phyloP scores from a whole-genome alignment of 108 stramenopile species.

The Poteriospumella lacustris region DNA sequence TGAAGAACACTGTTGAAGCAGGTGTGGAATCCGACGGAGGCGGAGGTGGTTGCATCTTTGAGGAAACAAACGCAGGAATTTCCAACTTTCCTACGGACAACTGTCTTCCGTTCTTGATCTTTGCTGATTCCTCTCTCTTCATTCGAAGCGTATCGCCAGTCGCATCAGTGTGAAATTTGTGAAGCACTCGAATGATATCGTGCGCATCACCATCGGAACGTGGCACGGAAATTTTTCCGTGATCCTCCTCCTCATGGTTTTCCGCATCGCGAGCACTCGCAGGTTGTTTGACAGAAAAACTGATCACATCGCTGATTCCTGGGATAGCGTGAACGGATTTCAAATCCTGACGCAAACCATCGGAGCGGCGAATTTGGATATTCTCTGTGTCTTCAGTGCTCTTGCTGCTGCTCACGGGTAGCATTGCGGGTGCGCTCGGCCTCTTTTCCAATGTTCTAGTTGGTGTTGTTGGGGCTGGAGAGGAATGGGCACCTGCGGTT shows the following conservation, averaged over 20 bases:
- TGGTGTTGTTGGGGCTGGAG: no score
- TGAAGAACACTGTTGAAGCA: no score
- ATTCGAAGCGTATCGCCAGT: neutral
- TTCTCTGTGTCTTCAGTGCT: no score
- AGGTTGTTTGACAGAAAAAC: neutral
- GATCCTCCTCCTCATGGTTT: neutral
- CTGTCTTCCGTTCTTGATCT: no score
- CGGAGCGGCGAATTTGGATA: neutral
- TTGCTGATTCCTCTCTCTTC: neutral
- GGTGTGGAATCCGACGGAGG: no score
- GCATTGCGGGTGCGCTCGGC: no score
- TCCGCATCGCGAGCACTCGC: neutral
- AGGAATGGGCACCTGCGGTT: no score
- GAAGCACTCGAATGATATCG: slow-evolving; percentile 22
- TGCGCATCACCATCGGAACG: slow-evolving; percentile 17
- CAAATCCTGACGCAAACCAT: neutral
- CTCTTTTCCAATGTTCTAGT: no score
- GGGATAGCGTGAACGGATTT: neutral
- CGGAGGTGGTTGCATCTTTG: no score
- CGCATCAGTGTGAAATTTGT: neutral
- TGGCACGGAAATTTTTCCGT: neutral
- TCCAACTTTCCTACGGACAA: no score
- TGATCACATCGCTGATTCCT: neutral
- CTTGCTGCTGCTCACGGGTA: no score
- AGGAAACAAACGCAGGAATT: no score